A percentile compares a stretch with the other conserved stretches of the same genome.
phyloP scores from a whole-genome alignment of 2,329 filamentous ascomycete genomes.

The Dichotomopilus funicola region DNA sequence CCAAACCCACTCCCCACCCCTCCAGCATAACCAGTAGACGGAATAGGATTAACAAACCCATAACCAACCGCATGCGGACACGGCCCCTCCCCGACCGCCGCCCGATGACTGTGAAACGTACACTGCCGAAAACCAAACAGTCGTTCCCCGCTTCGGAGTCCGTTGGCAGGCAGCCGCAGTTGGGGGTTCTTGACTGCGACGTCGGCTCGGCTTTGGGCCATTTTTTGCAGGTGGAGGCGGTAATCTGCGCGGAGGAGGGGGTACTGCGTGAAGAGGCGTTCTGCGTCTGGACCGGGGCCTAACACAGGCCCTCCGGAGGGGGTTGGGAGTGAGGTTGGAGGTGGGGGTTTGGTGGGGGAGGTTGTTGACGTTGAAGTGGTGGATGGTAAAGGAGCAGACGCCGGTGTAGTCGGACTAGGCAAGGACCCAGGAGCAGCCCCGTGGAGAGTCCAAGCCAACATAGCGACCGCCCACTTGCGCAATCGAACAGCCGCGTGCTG shows the following conservation, averaged over 20 bases:
- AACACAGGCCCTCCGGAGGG: too few relatives aligned
- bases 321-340: too few relatives aligned
- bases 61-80: slow-evolving; percentile 38
- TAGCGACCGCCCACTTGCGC: slow-evolving; percentile 54
- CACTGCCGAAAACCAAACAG: slow-evolving; percentile 56
- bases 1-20: too few relatives aligned
- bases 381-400: too few relatives aligned
- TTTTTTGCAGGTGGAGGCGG: slow-evolving; percentile 45
- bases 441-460: slow-evolving; percentile 51
- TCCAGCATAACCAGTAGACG: too few relatives aligned
- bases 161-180: slow-evolving; percentile 50
- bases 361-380: too few relatives aligned
- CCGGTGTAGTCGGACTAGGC: too few relatives aligned
- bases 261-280: slow-evolving; percentile 37
- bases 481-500: slow-evolving; percentile 42
- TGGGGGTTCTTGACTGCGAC: slow-evolving; percentile 55
- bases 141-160: slow-evolving; percentile 49
- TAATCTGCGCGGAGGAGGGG: slow-evolving; percentile 47
- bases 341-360: too few relatives aligned
- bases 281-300: slow-evolving; percentile 30
- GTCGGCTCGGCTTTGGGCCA: slow-evolving; percentile 44
- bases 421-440: slow-evolving; percentile 4
- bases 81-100: slow-evolving; percentile 45
- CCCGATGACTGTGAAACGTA: slow-evolving; percentile 54
- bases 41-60: background rate